phyloP scores from a whole-genome alignment of 805 yeast genomes.

The Scheffersomyces stipitis region DNA sequence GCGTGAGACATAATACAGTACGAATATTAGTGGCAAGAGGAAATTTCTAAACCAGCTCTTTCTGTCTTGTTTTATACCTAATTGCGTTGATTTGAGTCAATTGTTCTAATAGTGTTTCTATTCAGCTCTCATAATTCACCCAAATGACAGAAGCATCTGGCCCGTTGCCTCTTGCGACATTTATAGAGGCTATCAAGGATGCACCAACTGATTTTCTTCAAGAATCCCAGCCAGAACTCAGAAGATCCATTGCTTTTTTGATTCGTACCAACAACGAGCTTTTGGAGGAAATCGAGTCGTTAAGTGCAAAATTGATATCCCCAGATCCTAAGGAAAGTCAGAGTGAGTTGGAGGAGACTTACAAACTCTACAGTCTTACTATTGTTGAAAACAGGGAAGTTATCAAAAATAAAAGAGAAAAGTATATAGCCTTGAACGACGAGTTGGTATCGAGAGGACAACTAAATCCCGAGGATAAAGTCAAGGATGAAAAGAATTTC shows the following conservation, averaged over 20 bases:
- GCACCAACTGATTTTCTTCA: slow-evolving; percentile 43
- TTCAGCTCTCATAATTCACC: no score
- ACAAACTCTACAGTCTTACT: slow-evolving; percentile 52
- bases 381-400: slow-evolving; percentile 57
- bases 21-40: no score
- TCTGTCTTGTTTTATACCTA: no score
- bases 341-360: slow-evolving; percentile 43
- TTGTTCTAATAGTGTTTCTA: no score
- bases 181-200: slow-evolving; percentile 52
- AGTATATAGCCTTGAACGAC: slow-evolving; percentile 44
- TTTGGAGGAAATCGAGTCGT: slow-evolving; percentile 34
- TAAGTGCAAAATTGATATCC: slow-evolving; percentile 13
- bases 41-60: no score
- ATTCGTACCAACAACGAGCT: slow-evolving; percentile 53
- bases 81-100: no score
- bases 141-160: slow-evolving; percentile 6
- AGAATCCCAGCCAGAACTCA: no score
- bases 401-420: slow-evolving; percentile 48
- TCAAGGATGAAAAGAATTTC: neutral
- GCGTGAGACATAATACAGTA: no score
- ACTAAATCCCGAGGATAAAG: neutral
- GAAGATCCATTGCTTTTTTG: no score
- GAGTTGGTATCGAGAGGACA: slow-evolving; percentile 48
- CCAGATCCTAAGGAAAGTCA: slow-evolving; percentile 11
- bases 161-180: slow-evolving; percentile 31